Conservation (phyloP, 2,329 filamentous ascomycete genomes). For the Didymella keratinophila region DNA sequence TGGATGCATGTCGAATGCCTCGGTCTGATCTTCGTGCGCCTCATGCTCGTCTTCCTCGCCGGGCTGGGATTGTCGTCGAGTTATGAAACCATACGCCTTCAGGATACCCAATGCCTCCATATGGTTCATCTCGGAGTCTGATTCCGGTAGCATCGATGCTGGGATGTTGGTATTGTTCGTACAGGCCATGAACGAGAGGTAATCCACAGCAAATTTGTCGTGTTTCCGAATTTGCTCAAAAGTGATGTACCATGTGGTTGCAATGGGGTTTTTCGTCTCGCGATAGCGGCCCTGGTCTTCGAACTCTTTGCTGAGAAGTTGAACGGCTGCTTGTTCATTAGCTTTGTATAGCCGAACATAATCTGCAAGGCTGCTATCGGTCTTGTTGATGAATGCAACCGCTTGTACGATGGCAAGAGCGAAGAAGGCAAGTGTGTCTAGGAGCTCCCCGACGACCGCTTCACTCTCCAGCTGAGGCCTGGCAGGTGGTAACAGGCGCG, state of each 20-base stretch:
- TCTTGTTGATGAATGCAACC: neutral
- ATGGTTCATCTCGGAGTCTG: neutral
- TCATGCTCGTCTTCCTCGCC: neutral
- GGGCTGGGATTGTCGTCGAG: neutral
- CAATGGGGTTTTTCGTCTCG: slow-evolving; percentile 42
- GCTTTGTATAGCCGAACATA: neutral
- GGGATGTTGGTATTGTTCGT: neutral
- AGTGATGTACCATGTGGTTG: slow-evolving; percentile 49
- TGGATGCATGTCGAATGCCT: neutral
- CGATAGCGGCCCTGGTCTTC: slow-evolving; percentile 42
- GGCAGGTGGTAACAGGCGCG: neutral
- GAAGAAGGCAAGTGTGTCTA: neutral
- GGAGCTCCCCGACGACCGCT: neutral
- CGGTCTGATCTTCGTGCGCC: neutral
- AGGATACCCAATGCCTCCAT: neutral
- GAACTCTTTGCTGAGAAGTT: slow-evolving; percentile 26
- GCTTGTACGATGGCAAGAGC: slow-evolving; percentile 1
- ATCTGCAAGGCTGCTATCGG: neutral
- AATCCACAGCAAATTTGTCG: neutral
- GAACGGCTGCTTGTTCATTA: neutral
- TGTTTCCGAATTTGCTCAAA: slow-evolving; percentile 26
- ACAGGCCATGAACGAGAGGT: neutral
- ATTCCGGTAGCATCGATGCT: neutral
- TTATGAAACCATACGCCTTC: neutral
- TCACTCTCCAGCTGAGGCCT: neutral